phyloP scores from a whole-genome alignment of 768 basidiomycete genomes.

The Suillus clintonianus region DNA sequence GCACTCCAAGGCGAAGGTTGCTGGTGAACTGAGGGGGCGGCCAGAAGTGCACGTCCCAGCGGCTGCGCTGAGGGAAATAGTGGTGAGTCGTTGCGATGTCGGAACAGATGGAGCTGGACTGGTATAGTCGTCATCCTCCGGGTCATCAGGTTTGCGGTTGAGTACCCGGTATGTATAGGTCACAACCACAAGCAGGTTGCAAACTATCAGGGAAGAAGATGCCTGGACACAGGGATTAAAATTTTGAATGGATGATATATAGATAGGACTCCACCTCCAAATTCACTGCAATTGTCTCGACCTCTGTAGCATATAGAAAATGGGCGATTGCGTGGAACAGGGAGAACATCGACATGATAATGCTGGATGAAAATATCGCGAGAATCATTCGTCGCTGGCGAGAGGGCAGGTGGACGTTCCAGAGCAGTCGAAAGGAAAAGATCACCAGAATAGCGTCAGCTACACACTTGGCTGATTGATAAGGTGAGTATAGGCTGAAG shows the following conservation, averaged over 20 bases:
- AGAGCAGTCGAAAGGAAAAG: slow-evolving; percentile 12
- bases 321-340: slow-evolving; percentile 7
- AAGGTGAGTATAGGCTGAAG: not conserved
- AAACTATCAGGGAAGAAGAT: slow-evolving; percentile 8
- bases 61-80: slow-evolving; percentile 8
- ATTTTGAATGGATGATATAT: not conserved
- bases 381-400: slow-evolving; percentile 18
- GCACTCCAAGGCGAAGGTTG: not conserved
- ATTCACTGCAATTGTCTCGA: not conserved
- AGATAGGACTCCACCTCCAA: not conserved
- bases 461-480: slow-evolving; percentile 1
- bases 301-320: not conserved
- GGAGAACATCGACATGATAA: slow-evolving; percentile 15
- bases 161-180: slow-evolving; percentile 11
- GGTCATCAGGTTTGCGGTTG: not conserved
- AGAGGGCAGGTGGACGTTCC: slow-evolving; percentile 16
- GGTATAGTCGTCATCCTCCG: slow-evolving; percentile 14
- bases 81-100: slow-evolving; percentile 19
- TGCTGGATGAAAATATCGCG: slow-evolving; percentile 8
- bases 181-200: slow-evolving; percentile 15
- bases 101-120: too few relatives aligned
- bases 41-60: too few relatives aligned
- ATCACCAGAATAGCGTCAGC: slow-evolving; percentile 7
- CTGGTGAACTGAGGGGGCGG: not conserved
- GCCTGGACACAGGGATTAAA: not conserved